Conservation (phyloP, 2,329 filamentous ascomycete species). For the Beauveria caledonica region DNA sequence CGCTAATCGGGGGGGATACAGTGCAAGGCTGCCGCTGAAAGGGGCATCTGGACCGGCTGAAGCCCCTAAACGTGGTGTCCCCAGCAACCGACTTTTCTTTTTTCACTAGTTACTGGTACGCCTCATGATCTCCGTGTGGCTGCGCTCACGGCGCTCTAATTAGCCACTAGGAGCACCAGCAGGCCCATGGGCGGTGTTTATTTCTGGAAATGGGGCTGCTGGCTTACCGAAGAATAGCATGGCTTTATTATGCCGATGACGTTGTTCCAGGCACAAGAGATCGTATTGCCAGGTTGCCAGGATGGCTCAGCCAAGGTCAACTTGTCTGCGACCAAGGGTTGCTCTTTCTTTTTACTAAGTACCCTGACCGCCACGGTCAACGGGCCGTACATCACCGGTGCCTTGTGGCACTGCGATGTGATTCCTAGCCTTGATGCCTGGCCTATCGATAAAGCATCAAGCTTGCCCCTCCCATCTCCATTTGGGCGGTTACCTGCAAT, state of each 20-base stretch:
- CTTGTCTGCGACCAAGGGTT: background rate
- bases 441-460: too few relatives aligned
- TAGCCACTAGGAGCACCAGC: conserved; percentile 5
- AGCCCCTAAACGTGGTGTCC: background rate
- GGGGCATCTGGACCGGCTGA: too few relatives aligned
- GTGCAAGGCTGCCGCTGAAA: too few relatives aligned
- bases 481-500: too few relatives aligned
- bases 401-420: background rate
- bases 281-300: background rate
- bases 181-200: conserved; percentile 5
- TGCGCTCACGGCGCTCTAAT: background rate
- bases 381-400: background rate
- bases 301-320: background rate
- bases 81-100: background rate
- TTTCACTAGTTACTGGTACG: too few relatives aligned
- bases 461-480: too few relatives aligned
- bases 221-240: too few relatives aligned
- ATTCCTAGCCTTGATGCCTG: too few relatives aligned
- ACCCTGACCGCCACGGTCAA: background rate
- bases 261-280: background rate
- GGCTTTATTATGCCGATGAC: background rate
- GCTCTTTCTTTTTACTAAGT: too few relatives aligned
- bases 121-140: too few relatives aligned
- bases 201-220: conserved; percentile 10
- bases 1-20: background rate